Percentiles rank a stretch among this genome's conserved stretches.
These are phyloP conservation scores for Colletotrichum theobromicola DNA, from an alignment of 2,329 filamentous ascomycete species.

Conservation along the genomic window DNA sequence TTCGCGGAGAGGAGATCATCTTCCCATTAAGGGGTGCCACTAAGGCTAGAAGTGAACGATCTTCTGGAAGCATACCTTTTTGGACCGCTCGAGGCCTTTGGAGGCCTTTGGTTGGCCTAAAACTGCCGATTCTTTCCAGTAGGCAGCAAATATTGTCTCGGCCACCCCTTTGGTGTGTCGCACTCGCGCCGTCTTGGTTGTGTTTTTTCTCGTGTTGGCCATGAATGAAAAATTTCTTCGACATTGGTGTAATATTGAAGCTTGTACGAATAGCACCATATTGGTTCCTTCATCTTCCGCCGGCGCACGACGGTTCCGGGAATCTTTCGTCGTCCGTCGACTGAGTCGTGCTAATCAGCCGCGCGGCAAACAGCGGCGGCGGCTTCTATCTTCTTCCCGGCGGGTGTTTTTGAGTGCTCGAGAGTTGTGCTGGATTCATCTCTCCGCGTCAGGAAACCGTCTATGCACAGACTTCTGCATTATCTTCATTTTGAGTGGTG, in stretches of 20 bases:
- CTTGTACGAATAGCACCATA: neutral
- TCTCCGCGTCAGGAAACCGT: neutral
- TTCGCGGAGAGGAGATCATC: neutral
- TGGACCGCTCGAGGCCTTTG: neutral
- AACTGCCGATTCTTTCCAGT: neutral
- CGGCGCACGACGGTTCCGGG: neutral
- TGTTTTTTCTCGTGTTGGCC: neutral
- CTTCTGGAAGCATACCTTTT: slow-evolving; percentile 19
- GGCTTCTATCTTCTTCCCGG: neutral
- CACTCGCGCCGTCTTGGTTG: neutral
- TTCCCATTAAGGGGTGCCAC: neutral
- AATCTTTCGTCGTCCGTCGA: neutral
- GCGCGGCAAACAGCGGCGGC: slow-evolving; percentile 8
- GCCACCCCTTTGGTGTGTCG: slow-evolving; percentile 12
- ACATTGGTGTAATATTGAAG: neutral
- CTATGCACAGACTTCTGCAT: neutral
- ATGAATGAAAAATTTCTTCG: neutral
- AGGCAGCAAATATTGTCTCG: slow-evolving; percentile 6
- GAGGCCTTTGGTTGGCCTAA: neutral
- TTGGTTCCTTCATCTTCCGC: neutral
- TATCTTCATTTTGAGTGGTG: neutral
- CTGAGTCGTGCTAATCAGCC: slow-evolving; percentile 8
- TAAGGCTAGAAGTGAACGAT: slow-evolving; percentile 6
- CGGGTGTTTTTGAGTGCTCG: neutral
- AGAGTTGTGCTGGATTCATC: neutral